phyloP scores from a whole-genome alignment of 352 stramenopile genomes.

The Globisporangium paroecandrum region DNA sequence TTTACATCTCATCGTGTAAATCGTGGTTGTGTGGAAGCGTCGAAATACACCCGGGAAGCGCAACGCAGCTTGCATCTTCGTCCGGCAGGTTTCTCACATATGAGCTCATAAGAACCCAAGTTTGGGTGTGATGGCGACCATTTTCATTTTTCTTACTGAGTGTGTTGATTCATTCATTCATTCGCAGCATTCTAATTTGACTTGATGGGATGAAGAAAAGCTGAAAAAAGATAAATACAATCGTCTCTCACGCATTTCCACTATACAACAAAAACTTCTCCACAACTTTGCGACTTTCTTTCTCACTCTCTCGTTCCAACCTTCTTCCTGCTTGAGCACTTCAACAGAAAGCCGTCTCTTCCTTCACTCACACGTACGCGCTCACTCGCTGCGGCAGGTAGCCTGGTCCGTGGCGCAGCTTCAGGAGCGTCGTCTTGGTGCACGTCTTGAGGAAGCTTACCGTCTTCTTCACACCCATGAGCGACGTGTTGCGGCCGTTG shows the following conservation, averaged over 20 bases:
- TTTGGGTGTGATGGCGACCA: neutral
- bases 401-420: conserved; percentile 76
- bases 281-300: neutral
- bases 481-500: conserved; percentile 85
- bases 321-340: conserved; percentile 27
- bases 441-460: conserved; percentile 84
- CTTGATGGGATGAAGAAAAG: neutral
- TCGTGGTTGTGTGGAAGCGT: too few relatives aligned
- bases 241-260: conserved; percentile 8
- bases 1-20: too few relatives aligned
- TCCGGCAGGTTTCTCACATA: too few relatives aligned
- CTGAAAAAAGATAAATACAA: conserved; percentile 11
- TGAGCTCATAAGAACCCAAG: too few relatives aligned
- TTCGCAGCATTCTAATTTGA: neutral
- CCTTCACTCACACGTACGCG: conserved; percentile 43
- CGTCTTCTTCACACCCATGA: conserved; percentile 89
- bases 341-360: conserved; percentile 18
- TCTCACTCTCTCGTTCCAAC: conserved; percentile 2
- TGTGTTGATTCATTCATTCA: neutral
- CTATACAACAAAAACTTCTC: conserved; percentile 1
- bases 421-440: conserved; percentile 84
- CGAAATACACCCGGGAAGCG: too few relatives aligned
- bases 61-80: too few relatives aligned
- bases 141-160: neutral
- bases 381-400: conserved; percentile 75